These are phyloP conservation scores for Pachyrhizus erosus DNA, from an alignment of 306 rosid species.

Conservation along the genomic window DNA sequence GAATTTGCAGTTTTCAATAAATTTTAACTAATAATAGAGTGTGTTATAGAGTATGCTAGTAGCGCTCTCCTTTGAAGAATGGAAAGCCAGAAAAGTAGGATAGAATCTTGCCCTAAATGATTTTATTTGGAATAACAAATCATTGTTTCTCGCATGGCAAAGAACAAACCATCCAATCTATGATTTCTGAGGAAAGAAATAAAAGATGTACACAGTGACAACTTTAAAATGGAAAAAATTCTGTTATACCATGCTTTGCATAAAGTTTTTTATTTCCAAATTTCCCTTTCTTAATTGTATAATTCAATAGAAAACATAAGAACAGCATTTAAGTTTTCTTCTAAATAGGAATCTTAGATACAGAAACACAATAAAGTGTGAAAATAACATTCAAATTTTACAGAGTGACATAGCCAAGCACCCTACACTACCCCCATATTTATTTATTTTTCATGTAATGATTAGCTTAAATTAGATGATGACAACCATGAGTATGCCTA, in stretches of 20 bases:
- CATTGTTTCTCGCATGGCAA: neutral
- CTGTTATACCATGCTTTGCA: neutral
- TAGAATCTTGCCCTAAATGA: neutral
- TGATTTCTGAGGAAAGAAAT: neutral
- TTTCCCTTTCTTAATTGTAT: neutral
- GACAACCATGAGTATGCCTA: slow-evolving; percentile 42
- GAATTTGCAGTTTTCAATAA: neutral
- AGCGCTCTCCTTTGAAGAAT: neutral
- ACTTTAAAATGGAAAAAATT: neutral
- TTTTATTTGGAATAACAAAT: slow-evolving; percentile 13
- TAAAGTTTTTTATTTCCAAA: neutral
- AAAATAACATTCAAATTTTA: neutral
- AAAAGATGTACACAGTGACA: neutral
- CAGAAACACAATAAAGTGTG: neutral
- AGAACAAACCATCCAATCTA: neutral
- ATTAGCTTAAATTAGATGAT: slow-evolving; percentile 23
- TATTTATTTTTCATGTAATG: neutral
- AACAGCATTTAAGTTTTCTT: neutral
- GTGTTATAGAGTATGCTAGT: neutral
- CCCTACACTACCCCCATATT: neutral
- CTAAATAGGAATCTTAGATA: neutral
- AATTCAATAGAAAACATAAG: neutral
- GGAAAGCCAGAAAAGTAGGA: neutral
- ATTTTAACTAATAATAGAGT: neutral
- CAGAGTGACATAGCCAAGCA: neutral